A percentile compares a stretch with the other conserved stretches of the same genome.
These are phyloP conservation scores for Galerina sulciceps DNA, from an alignment of 768 basidiomycete genomes.

Conservation along the genomic window DNA sequence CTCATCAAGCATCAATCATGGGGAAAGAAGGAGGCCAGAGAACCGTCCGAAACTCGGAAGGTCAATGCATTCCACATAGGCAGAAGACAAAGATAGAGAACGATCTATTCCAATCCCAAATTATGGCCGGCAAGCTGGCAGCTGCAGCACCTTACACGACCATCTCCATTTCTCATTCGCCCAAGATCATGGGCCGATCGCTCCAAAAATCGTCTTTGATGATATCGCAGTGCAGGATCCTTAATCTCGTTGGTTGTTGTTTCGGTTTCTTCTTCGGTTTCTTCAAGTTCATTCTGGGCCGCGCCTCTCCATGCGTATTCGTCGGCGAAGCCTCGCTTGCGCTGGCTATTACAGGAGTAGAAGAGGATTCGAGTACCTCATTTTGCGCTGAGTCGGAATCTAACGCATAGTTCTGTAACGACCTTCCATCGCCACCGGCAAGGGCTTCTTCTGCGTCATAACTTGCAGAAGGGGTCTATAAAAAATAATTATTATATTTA, in stretches of 20 bases:
- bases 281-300: constrained; percentile 13
- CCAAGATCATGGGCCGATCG: constrained; percentile 56
- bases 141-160: background rate
- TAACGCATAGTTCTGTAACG: too few species aligned
- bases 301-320: constrained; percentile 12
- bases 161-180: constrained; percentile 12
- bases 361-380: too few species aligned
- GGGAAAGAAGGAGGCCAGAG: too few species aligned
- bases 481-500: background rate
- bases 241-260: constrained; percentile 49
- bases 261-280: constrained; percentile 28
- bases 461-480: background rate
- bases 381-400: too few species aligned
- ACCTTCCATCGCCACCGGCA: too few species aligned
- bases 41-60: background rate
- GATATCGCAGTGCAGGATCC: constrained; percentile 80
- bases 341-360: too few species aligned
- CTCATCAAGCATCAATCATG: too few species aligned
- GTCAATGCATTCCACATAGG: background rate
- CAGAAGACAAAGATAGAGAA: background rate
- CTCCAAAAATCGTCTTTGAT: constrained; percentile 85
- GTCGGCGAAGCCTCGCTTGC: constrained; percentile 7
- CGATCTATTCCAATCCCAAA: background rate
- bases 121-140: background rate
- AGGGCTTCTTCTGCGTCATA: background rate